These are phyloP conservation scores for Panellus pusillus DNA, from an alignment of 768 basidiomycete genomes.

Conservation along the genomic window DNA sequence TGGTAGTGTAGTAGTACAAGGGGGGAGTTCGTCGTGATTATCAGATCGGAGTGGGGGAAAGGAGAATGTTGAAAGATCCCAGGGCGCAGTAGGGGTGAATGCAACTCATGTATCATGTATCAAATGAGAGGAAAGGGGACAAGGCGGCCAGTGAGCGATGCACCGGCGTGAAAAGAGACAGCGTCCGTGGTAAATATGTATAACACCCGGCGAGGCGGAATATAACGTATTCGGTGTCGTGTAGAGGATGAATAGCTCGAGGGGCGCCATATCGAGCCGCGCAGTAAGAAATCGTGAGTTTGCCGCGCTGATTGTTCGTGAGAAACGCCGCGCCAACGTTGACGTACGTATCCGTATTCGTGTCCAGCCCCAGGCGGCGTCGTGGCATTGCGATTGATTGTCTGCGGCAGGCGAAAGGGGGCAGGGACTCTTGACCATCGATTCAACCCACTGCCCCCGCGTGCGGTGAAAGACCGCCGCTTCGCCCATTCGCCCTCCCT, in stretches of 20 bases:
- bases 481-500: not conserved
- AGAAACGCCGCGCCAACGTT: constrained; percentile 10
- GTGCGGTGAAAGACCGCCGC: not conserved
- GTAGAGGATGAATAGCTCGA: not conserved
- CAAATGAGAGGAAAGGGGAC: not conserved
- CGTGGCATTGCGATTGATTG: not conserved
- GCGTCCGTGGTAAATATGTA: constrained; percentile 21
- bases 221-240: constrained; percentile 9
- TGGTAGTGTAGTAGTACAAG: no score
- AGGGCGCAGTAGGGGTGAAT: constrained; percentile 9
- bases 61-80: no score
- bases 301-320: constrained; percentile 14
- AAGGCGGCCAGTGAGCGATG: constrained; percentile 16
- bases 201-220: constrained; percentile 10
- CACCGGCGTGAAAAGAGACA: constrained; percentile 16
- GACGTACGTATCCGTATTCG: not conserved
- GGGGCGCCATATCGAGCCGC: constrained; percentile 14
- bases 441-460: constrained; percentile 11
- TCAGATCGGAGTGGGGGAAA: no score
- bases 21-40: no score
- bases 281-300: not conserved
- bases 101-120: not conserved
- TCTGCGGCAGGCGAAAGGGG: constrained; percentile 1
- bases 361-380: not conserved
- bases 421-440: constrained; percentile 6